phyloP scores from a whole-genome alignment of 495 filamentous ascomycete species.

The Beverwykella pulmonaria region DNA sequence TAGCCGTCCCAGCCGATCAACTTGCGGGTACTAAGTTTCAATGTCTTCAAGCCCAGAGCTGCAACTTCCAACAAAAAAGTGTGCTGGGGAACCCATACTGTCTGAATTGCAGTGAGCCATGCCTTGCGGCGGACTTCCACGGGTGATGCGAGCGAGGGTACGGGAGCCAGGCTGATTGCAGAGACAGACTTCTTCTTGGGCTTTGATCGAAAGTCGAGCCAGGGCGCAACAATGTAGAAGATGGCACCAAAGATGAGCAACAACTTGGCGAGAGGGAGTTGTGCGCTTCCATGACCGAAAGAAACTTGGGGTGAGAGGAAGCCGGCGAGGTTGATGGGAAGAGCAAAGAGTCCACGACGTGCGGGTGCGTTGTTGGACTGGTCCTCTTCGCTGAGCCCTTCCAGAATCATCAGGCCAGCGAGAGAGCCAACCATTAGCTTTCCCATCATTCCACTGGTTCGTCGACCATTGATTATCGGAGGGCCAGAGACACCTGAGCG shows the following conservation, averaged over 20 bases:
- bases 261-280: slow-evolving; percentile 55
- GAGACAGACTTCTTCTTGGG: slow-evolving; percentile 48
- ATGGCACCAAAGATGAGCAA: slow-evolving; percentile 66
- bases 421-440: slow-evolving; percentile 91
- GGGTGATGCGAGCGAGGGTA: slow-evolving; percentile 74
- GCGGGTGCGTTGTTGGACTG: slow-evolving; percentile 60
- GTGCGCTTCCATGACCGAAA: slow-evolving; percentile 25
- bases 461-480: slow-evolving; percentile 39
- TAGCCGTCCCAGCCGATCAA: slow-evolving; percentile 75
- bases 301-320: slow-evolving; percentile 28
- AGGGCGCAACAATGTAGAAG: slow-evolving; percentile 66
- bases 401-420: slow-evolving; percentile 87
- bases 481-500: slow-evolving; percentile 21
- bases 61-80: slow-evolving; percentile 81
- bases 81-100: slow-evolving; percentile 89
- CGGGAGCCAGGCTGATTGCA: slow-evolving; percentile 52
- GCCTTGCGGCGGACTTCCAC: slow-evolving; percentile 85
- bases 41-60: slow-evolving; percentile 74
- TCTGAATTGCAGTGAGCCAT: slow-evolving; percentile 93
- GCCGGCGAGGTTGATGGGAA: slow-evolving; percentile 58
- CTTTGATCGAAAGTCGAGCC: slow-evolving; percentile 63
- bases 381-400: slow-evolving; percentile 66
- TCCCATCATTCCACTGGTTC: slow-evolving; percentile 51
- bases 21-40: slow-evolving; percentile 80
- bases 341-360: slow-evolving; percentile 68